Conservation (phyloP, 2,329 filamentous ascomycete species). For the Magnaporthiopsis incrustans region DNA sequence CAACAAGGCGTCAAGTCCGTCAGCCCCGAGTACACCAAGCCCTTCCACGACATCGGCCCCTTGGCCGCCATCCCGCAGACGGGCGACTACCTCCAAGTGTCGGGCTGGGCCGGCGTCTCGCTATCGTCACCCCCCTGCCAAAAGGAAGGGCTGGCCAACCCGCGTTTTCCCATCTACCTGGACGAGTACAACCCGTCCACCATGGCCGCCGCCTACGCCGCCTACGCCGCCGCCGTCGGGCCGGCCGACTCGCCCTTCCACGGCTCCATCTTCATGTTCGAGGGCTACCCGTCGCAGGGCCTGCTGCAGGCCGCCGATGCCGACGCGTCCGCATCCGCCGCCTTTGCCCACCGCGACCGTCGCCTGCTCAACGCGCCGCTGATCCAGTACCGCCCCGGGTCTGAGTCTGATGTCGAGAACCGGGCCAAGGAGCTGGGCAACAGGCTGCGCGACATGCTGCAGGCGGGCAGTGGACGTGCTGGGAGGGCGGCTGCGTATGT, state of each 20-base stretch:
- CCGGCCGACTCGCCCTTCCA: conserved; percentile 18
- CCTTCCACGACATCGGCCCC: conserved; percentile 34
- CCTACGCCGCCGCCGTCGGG: conserved; percentile 22
- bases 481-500: conserved; percentile 32
- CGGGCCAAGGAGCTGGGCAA: conserved; percentile 28
- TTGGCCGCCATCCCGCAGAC: conserved; percentile 20
- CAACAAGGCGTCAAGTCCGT: conserved; percentile 33
- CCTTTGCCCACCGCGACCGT: conserved; percentile 37
- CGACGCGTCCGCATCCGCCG: conserved; percentile 23
- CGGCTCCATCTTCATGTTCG: conserved; percentile 42
- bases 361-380: conserved; percentile 33
- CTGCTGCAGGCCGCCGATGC: conserved; percentile 30
- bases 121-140: conserved; percentile 29
- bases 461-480: conserved; percentile 23
- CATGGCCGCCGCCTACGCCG: conserved; percentile 21
- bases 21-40: conserved; percentile 29
- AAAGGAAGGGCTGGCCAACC: conserved; percentile 30
- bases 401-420: conserved; percentile 22
- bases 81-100: conserved; percentile 38
- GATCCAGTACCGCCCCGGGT: conserved; percentile 25
- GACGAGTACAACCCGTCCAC: conserved; percentile 26
- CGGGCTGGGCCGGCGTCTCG: conserved; percentile 33
- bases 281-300: conserved; percentile 43
- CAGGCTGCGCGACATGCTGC: conserved; percentile 27
- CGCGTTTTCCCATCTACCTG: conserved; percentile 36